Conservation (phyloP, 1,139 yeast species). For the Geotrichum klebahnii region DNA sequence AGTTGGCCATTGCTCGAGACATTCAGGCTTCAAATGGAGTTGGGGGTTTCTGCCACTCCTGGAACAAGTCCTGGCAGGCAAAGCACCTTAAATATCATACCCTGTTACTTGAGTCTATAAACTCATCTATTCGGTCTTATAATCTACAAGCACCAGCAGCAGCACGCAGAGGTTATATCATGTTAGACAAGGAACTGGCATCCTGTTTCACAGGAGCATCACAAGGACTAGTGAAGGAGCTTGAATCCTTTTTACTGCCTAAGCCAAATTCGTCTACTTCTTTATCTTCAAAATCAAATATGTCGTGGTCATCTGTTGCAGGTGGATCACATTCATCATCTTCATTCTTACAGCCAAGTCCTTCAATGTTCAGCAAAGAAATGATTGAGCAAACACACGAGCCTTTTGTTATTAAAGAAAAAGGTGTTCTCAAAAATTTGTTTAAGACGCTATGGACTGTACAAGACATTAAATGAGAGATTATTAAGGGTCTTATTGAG, state of each 20-base stretch:
- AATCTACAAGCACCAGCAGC: slow-evolving; percentile 76
- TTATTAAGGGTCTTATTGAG: slow-evolving; percentile 22
- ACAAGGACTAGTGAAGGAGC: not conserved
- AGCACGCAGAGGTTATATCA: slow-evolving; percentile 65
- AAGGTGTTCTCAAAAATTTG: slow-evolving; percentile 39
- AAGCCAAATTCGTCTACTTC: not conserved
- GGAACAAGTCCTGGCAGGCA: slow-evolving; percentile 41
- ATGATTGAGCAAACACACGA: not conserved
- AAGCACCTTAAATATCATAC: slow-evolving; percentile 43
- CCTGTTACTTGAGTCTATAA: slow-evolving; percentile 49
- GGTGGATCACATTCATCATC: too few species aligned
- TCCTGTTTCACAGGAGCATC: not conserved
- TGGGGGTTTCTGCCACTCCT: not conserved
- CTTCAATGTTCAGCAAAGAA: not conserved
- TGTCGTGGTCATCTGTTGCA: not conserved
- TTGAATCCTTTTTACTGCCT: not conserved
- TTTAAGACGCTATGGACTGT: slow-evolving; percentile 25
- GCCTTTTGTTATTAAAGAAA: slow-evolving; percentile 21
- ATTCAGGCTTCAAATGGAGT: not conserved
- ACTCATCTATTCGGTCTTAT: slow-evolving; percentile 62
- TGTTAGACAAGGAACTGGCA: slow-evolving; percentile 49
- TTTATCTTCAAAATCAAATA: not conserved
- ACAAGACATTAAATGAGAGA: slow-evolving; percentile 27
- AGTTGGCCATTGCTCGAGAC: not conserved
- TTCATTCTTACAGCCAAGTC: too few species aligned